Evolutionary conservation across 306 rosid genomes (phyloP), one percentile per base, ranked within the genome.

Genomic region (Casuarina cunninghamiana): DNA sequence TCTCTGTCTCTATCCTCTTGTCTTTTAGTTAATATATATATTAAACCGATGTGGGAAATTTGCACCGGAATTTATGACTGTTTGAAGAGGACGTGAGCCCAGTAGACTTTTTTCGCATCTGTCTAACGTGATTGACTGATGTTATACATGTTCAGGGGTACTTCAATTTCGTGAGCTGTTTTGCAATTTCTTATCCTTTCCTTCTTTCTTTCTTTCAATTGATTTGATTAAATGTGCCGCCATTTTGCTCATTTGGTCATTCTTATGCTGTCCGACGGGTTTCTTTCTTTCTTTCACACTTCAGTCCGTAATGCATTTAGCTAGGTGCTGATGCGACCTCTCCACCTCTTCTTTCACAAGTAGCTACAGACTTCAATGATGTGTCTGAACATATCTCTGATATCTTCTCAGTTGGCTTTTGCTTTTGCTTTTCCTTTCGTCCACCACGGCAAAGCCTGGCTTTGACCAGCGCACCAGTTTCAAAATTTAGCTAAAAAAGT

Each of bases 171-270:
- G 32, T 26, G 32, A 26, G 32, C 79, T 71, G 80, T 50, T 69
- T 79, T 58, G 82, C 65, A 13, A 10, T 63, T 61, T 45, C 81
- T 77, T 74, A 73, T 43, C 9, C 53, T 21, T 51, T 15, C 70
- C 76, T 58, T 9, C 55, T 49, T 19, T 42, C 58, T 72, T 38
- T 71, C 77, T 35, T 32, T 87, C 88, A 79, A 78, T 82, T 86
- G 93, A 91, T 88, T 83, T 87, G 96, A 93, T 95, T 84, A 76
- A 68, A 79, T 88, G 91, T 89, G 99, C 98, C 98, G 99, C 99
- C 99, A 82, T 87, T 88, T 93, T 84, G 85, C 80, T 70, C 84
- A 75, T 87, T 80, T 79, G 81, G 78, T 60, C 19, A 65, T 77
- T 61, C 61, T 63, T 79, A 72, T 84, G 83, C 86, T 71, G 75